Percentiles rank a stretch among this genome's conserved stretches.
Evolutionary conservation across 73 alveolate species (phyloP).

Genomic region (Urostyla sp.): DNA sequence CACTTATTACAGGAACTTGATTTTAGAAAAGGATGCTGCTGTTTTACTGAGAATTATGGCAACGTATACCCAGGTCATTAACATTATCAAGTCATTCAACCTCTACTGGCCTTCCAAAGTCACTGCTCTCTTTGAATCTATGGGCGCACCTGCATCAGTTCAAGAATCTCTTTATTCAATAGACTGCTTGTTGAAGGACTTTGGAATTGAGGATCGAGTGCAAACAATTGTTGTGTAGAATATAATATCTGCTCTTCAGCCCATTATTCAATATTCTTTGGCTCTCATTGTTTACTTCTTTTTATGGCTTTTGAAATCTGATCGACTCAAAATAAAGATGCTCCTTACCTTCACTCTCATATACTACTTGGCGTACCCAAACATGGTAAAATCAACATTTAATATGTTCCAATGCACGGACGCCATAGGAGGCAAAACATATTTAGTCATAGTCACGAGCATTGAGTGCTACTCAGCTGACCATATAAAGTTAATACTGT

Average conservation of each 20-base stretch:
- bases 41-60: slow-evolving; percentile 38
- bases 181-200: slow-evolving; percentile 40
- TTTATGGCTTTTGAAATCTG: slow-evolving; percentile 24
- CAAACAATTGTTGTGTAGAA: not conserved
- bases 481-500: slow-evolving; percentile 6
- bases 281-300: slow-evolving; percentile 1
- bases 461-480: slow-evolving; percentile 29
- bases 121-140: slow-evolving; percentile 7
- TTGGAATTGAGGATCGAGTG: slow-evolving; percentile 3
- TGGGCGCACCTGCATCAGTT: slow-evolving; percentile 45
- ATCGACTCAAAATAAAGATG: slow-evolving; percentile 15
- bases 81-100: slow-evolving; percentile 19
- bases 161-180: slow-evolving; percentile 30
- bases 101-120: slow-evolving; percentile 32
- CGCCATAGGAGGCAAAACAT: slow-evolving; percentile 7
- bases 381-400: slow-evolving; percentile 28
- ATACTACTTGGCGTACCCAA: slow-evolving; percentile 26
- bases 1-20: slow-evolving; percentile 11
- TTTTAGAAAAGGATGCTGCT: slow-evolving; percentile 24
- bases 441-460: slow-evolving; percentile 27
- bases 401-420: slow-evolving; percentile 19
- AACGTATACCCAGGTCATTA: slow-evolving; percentile 22
- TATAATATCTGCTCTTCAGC: slow-evolving; percentile 11
- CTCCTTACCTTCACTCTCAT: slow-evolving; percentile 27
- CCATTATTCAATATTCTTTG: slow-evolving; percentile 10